A percentile compares a stretch with the other conserved stretches of the same genome.
phyloP scores from a whole-genome alignment of 148 eudicot genomes.

The Polygonum maritimum region DNA sequence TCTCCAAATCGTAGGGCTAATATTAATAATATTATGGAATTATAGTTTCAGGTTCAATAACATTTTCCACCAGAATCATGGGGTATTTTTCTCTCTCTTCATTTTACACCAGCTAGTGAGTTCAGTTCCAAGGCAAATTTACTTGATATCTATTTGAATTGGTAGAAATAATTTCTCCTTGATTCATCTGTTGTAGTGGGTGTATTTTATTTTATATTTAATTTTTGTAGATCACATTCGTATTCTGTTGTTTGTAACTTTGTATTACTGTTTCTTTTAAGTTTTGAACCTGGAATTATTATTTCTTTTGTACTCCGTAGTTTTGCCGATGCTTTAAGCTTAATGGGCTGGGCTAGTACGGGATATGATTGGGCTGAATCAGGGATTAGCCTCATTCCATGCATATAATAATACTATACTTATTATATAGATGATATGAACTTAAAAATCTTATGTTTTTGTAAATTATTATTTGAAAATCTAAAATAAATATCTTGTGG shows the following conservation, averaged over 20 bases:
- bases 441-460: too few relatives aligned
- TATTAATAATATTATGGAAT: not conserved
- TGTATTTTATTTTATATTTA: not conserved
- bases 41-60: not conserved
- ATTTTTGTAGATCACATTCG: not conserved
- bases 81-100: not conserved
- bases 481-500: too few relatives aligned
- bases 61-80: not conserved
- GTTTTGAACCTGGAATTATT: not conserved
- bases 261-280: not conserved
- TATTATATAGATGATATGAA: not conserved
- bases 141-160: not conserved
- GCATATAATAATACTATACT: not conserved
- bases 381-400: not conserved
- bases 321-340: not conserved
- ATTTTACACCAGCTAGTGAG: not conserved
- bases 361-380: too few relatives aligned
- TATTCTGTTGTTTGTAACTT: not conserved
- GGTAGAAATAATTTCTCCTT: not conserved
- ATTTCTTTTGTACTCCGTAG: not conserved
- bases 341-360: not conserved
- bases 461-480: too few relatives aligned
- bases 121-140: not conserved
- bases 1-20: constrained; percentile 4
- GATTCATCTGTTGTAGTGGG: not conserved